These are phyloP conservation scores for Thalassiosira livingstoniorum DNA, from an alignment of 352 stramenopile genomes.

Conservation along the genomic window DNA sequence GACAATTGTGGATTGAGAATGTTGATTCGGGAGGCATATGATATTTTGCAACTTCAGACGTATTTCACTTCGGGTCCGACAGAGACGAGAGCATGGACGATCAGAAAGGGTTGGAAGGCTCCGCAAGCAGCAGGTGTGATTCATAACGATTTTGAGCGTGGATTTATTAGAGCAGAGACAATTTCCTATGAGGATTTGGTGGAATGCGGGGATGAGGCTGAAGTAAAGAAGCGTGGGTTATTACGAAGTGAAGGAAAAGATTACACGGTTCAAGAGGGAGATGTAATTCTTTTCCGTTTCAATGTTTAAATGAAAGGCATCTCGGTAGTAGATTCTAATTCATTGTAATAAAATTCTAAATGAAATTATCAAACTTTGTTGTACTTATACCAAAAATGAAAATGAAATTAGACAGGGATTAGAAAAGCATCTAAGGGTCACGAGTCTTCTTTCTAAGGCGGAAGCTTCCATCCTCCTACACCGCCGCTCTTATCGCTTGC, in stretches of 20 bases:
- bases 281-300: constrained; percentile 98
- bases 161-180: constrained; percentile 95
- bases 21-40: constrained; percentile 87
- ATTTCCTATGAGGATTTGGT: constrained; percentile 96
- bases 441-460: too few species aligned
- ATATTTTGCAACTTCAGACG: constrained; percentile 94
- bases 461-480: constrained; percentile 62
- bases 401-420: too few species aligned
- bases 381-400: too few species aligned
- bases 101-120: constrained; percentile 87
- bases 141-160: constrained; percentile 92
- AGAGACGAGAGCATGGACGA: constrained; percentile 91
- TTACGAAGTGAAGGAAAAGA: constrained; percentile 97
- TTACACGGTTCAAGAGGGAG: constrained; percentile 97
- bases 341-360: too few species aligned
- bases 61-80: constrained; percentile 95
- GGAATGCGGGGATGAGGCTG: constrained; percentile 91
- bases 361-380: too few species aligned
- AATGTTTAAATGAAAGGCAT: constrained; percentile 85
- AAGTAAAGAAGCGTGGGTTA: constrained; percentile 91
- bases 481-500: constrained; percentile 60
- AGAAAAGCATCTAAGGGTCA: too few species aligned
- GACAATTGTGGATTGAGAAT: constrained; percentile 80
- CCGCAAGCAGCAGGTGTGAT: constrained; percentile 90
- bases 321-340: too few species aligned